A percentile compares a stretch with the other conserved stretches of the same genome.
Evolutionary conservation across 257 asterid genomes (phyloP).

Genomic region (Solanum virginianum): DNA sequence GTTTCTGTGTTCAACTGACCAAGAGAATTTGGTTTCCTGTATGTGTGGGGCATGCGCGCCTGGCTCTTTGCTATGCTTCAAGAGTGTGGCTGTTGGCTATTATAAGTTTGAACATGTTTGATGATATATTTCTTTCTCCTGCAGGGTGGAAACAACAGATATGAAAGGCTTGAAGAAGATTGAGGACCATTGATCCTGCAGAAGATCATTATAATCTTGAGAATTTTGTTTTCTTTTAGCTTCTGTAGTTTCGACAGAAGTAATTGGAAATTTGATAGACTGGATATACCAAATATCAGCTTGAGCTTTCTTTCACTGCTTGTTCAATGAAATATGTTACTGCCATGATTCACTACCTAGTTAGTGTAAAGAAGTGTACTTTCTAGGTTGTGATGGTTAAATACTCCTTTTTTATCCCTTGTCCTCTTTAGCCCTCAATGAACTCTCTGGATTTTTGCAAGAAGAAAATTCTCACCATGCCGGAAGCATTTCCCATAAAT

Average conservation of each 20-base stretch:
- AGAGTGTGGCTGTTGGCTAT: not conserved
- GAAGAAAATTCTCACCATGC: not conserved
- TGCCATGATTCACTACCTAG: not conserved
- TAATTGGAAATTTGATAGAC: not conserved
- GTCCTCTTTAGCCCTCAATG: not conserved
- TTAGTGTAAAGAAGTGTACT: not conserved
- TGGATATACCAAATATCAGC: not conserved
- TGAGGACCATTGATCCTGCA: conserved; percentile 45
- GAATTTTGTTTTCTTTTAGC: not conserved
- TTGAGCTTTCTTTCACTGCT: not conserved
- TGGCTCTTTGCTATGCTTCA: not conserved
- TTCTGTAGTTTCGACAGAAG: not conserved
- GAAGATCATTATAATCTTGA: not conserved
- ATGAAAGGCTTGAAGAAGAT: conserved; percentile 95
- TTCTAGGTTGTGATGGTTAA: not conserved
- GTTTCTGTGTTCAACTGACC: not conserved
- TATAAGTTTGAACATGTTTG: not conserved
- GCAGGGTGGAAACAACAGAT: conserved; percentile 96
- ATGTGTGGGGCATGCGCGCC: not conserved
- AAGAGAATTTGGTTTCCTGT: not conserved
- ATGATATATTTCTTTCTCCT: not conserved
- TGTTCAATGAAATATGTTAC: not conserved
- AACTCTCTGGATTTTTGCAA: not conserved
- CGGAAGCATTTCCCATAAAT: not conserved
- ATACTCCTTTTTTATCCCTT: not conserved